Evolutionary conservation across 805 yeast species (phyloP).

Genomic region (Cyberlindnera mississippiensis): DNA sequence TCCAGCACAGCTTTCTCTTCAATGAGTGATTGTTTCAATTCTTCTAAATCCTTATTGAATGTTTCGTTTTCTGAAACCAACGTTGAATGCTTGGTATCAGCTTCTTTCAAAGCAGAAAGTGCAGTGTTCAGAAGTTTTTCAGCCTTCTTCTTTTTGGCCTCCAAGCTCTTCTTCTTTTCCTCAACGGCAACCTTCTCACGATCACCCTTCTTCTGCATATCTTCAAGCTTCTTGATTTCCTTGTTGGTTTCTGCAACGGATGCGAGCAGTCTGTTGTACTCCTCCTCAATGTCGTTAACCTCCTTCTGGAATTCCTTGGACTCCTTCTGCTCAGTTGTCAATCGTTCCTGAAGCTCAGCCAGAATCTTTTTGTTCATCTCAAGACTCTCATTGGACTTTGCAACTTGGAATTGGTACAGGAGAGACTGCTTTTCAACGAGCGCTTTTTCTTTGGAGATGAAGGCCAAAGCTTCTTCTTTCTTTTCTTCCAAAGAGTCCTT

Average conservation of each 20-base stretch:
- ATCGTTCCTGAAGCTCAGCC: slow-evolving; percentile 37
- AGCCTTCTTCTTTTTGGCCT: slow-evolving; percentile 53
- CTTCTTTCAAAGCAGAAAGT: slow-evolving; percentile 39
- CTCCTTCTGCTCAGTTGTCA: slow-evolving; percentile 41
- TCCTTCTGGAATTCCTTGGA: slow-evolving; percentile 38
- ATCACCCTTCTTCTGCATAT: slow-evolving; percentile 41
- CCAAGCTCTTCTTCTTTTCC: slow-evolving; percentile 69
- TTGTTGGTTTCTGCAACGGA: slow-evolving; percentile 24
- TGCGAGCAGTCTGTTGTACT: slow-evolving; percentile 26
- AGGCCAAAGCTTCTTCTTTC: slow-evolving; percentile 66
- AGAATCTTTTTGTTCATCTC: slow-evolving; percentile 35
- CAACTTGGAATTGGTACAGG: slow-evolving; percentile 49
- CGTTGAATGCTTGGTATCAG: slow-evolving; percentile 43
- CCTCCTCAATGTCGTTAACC: slow-evolving; percentile 29
- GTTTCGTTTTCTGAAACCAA: slow-evolving; percentile 42
- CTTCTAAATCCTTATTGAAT: slow-evolving; percentile 40
- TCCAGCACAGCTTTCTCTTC: slow-evolving; percentile 56
- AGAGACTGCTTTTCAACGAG: slow-evolving; percentile 50
- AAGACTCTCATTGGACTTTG: slow-evolving; percentile 38
- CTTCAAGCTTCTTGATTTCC: slow-evolving; percentile 32
- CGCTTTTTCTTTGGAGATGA: slow-evolving; percentile 59
- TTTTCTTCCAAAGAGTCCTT: slow-evolving; percentile 57
- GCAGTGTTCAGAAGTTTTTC: slow-evolving; percentile 50
- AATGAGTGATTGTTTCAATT: slow-evolving; percentile 42
- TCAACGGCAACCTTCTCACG: slow-evolving; percentile 64